Evolutionary conservation across 1,139 yeast species (phyloP).

Genomic region (Candida neerlandica): DNA sequence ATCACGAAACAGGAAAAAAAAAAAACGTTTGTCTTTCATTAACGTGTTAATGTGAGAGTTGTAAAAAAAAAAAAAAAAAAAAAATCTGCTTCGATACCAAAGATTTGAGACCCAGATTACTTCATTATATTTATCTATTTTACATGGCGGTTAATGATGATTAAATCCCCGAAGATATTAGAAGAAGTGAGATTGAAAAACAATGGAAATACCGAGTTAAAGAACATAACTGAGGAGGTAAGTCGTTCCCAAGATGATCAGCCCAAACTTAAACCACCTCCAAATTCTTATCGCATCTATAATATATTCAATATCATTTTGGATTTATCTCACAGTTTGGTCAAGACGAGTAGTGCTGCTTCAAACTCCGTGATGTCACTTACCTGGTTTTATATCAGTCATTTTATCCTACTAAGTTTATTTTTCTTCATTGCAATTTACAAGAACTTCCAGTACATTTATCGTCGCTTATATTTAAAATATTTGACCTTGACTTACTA

Average conservation of each 20-base stretch:
- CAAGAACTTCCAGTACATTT: conserved; percentile 53
- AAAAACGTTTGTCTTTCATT: not conserved
- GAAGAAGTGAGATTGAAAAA: conserved; percentile 15
- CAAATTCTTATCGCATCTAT: conserved; percentile 13
- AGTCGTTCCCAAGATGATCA: conserved; percentile 3
- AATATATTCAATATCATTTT: conserved; percentile 12
- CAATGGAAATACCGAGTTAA: conserved; percentile 12
- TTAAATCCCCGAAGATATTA: conserved; percentile 14
- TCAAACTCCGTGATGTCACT: conserved; percentile 9
- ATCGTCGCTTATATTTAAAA: conserved; percentile 59
- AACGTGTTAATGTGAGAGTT: conserved; percentile 4
- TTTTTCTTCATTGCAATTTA: conserved; percentile 59
- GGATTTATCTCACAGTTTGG: conserved; percentile 14
- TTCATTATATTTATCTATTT: not conserved
- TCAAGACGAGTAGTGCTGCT: conserved; percentile 7
- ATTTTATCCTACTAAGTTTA: conserved; percentile 48
- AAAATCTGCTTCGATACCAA: not conserved
- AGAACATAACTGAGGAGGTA: conserved; percentile 12
- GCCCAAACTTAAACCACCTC: conserved; percentile 11
- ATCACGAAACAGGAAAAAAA: not conserved
- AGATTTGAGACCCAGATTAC: not conserved
- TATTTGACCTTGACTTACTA: conserved; percentile 68
- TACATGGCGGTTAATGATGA: conserved; percentile 6
- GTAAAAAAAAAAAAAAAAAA: conserved; percentile 1
- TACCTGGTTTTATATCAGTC: conserved; percentile 21